phyloP scores from a whole-genome alignment of 345 rosid genomes.

The Barbarea vulgaris region DNA sequence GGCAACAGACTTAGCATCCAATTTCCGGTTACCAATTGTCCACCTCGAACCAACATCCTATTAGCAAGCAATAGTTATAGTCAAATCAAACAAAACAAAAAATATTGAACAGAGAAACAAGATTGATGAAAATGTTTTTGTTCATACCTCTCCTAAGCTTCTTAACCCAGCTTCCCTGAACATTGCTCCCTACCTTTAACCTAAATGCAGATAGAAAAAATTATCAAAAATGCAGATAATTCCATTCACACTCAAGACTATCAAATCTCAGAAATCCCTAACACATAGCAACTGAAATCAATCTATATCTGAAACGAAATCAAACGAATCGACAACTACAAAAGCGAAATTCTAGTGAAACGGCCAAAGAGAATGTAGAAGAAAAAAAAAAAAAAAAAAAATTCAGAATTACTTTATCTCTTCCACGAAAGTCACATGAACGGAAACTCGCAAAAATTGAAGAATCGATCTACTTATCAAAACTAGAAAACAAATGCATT shows the following conservation, averaged over 20 bases:
- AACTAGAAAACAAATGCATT: constrained; percentile 1
- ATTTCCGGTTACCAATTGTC: constrained; percentile 29
- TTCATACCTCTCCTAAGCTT: constrained; percentile 39
- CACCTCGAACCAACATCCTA: constrained; percentile 44
- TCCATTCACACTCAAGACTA: not conserved
- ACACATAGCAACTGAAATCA: not conserved
- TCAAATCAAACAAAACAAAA: not conserved
- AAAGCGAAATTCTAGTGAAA: constrained; percentile 22
- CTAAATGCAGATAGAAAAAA: not conserved
- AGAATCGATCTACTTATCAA: constrained; percentile 24
- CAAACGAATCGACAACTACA: not conserved
- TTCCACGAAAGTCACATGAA: constrained; percentile 32
- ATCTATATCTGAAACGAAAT: not conserved
- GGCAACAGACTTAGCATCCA: constrained; percentile 42
- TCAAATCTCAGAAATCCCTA: constrained; percentile 17
- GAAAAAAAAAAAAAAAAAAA: not conserved
- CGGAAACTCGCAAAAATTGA: constrained; percentile 23
- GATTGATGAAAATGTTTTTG: not conserved
- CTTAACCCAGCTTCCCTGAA: constrained; percentile 38
- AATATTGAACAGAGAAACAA: not conserved
- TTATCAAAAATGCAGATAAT: constrained; percentile 1
- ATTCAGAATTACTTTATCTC: not conserved
- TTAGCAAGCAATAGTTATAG: not conserved
- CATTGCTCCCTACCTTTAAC: constrained; percentile 16
- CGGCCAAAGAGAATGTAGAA: not conserved